A percentile compares a stretch with the other conserved stretches of the same genome.
Evolutionary conservation across 2,329 filamentous ascomycete species (phyloP).

Genomic region (Furcasterigmium furcatum): DNA sequence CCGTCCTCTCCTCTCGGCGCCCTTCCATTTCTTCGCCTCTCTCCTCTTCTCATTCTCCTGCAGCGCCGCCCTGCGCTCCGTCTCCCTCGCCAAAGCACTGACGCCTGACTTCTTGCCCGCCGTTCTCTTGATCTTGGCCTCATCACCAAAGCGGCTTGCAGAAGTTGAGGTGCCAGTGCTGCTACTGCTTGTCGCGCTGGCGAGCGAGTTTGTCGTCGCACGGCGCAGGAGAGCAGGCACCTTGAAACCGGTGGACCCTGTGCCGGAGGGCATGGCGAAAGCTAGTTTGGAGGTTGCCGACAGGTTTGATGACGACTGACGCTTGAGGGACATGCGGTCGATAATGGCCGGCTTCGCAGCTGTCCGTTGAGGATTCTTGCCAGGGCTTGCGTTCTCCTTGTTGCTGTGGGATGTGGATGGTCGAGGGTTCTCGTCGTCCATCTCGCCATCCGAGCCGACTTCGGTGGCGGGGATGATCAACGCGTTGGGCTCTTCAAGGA

Average conservation of each 20-base stretch:
- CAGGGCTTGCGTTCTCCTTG: slow-evolving; percentile 47
- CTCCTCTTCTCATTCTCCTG: slow-evolving; percentile 55
- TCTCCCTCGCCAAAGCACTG: slow-evolving; percentile 58
- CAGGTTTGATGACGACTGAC: slow-evolving; percentile 39
- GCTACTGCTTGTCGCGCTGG: slow-evolving; percentile 33
- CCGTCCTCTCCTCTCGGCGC: slow-evolving; percentile 53
- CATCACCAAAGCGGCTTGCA: slow-evolving; percentile 28
- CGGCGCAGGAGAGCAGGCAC: slow-evolving; percentile 70
- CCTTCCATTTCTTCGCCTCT: slow-evolving; percentile 55
- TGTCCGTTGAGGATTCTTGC: slow-evolving; percentile 30
- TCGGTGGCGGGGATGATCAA: slow-evolving; percentile 45
- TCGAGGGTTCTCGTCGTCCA: slow-evolving; percentile 41
- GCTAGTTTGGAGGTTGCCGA: slow-evolving; percentile 44
- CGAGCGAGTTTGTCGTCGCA: slow-evolving; percentile 64
- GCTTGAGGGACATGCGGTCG: slow-evolving; percentile 71
- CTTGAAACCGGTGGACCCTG: slow-evolving; percentile 50
- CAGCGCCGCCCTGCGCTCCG: slow-evolving; percentile 50
- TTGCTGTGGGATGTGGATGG: slow-evolving; percentile 26
- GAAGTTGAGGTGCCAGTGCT: slow-evolving; percentile 10
- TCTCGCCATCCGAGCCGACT: slow-evolving; percentile 48
- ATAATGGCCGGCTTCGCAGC: slow-evolving; percentile 47
- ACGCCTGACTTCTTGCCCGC: slow-evolving; percentile 59
- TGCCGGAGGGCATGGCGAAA: slow-evolving; percentile 41
- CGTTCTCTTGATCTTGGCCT: slow-evolving; percentile 56
- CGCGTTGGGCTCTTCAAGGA: slow-evolving; percentile 66